A percentile compares a stretch with the other conserved stretches of the same genome.
phyloP scores from a whole-genome alignment of 1,284 basidiomycete species.

The Puccinia polysora region DNA sequence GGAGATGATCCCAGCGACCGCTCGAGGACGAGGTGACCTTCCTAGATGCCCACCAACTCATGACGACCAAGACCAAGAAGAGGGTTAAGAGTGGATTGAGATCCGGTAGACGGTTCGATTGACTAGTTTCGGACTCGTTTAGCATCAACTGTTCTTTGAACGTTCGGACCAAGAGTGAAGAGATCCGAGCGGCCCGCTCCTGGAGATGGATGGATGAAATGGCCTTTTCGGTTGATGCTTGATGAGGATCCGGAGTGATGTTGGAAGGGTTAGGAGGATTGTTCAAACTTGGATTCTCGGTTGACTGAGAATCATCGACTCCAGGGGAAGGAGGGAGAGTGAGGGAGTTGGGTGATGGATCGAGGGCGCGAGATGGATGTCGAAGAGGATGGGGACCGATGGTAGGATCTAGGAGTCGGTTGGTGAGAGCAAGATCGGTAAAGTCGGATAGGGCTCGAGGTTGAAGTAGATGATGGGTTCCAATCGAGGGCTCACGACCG shows the following conservation, averaged over 20 bases:
- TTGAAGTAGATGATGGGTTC: slow-evolving; percentile 41
- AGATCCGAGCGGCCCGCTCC: slow-evolving; percentile 34
- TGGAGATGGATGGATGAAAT: slow-evolving; percentile 28
- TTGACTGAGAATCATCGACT: slow-evolving; percentile 8
- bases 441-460: slow-evolving; percentile 7
- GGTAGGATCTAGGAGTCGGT: slow-evolving; percentile 17
- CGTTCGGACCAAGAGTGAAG: slow-evolving; percentile 27
- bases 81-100: slow-evolving; percentile 29
- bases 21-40: slow-evolving; percentile 19
- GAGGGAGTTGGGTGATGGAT: slow-evolving; percentile 23
- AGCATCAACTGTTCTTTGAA: slow-evolving; percentile 32
- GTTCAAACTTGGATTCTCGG: slow-evolving; percentile 7
- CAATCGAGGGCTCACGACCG: slow-evolving; percentile 10
- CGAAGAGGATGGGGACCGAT: not conserved
- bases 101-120: slow-evolving; percentile 14
- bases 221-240: not conserved
- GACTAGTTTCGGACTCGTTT: not conserved
- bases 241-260: slow-evolving; percentile 1
- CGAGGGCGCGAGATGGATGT: slow-evolving; percentile 20
- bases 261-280: slow-evolving; percentile 4
- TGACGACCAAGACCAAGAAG: slow-evolving; percentile 24
- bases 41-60: slow-evolving; percentile 38
- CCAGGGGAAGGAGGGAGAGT: slow-evolving; percentile 13
- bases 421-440: slow-evolving; percentile 6
- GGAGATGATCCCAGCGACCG: slow-evolving; percentile 29